Conservation (phyloP, 768 basidiomycete species). For the Boletus reticulatus region DNA sequence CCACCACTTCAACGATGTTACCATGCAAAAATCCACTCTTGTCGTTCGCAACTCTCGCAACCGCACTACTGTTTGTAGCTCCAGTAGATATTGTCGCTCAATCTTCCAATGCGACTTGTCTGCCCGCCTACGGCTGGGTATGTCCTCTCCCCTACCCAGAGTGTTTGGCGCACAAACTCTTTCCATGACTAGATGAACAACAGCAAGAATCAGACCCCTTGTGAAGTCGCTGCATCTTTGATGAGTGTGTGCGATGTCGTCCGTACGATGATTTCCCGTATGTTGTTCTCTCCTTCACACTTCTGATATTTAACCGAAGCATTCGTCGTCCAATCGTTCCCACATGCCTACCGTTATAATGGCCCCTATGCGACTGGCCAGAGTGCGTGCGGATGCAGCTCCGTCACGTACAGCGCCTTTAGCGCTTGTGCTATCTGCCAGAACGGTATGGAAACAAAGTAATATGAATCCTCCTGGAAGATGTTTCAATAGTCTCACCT, state of each 20-base stretch:
- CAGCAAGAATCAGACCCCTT: constrained; percentile 45
- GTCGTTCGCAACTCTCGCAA: too few species aligned
- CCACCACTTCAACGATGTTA: too few species aligned
- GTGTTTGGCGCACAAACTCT: neutral
- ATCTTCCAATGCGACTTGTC: neutral
- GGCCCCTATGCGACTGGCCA: constrained; percentile 24
- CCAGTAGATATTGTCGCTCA: too few species aligned
- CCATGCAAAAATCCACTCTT: too few species aligned
- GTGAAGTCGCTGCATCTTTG: constrained; percentile 42
- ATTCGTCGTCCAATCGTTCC: too few species aligned
- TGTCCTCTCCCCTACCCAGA: neutral
- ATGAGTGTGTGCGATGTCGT: constrained; percentile 41
- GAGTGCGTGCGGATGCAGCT: constrained; percentile 50
- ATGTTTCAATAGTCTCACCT: neutral
- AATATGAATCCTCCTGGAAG: constrained; percentile 1
- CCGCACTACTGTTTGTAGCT: too few species aligned
- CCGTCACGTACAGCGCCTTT: constrained; percentile 52
- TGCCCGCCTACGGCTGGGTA: neutral
- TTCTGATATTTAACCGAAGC: too few species aligned
- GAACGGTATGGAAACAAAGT: constrained; percentile 37
- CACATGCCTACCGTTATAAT: too few species aligned
- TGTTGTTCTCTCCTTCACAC: constrained; percentile 1
- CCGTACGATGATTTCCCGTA: constrained; percentile 30
- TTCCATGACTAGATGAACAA: constrained; percentile 34
- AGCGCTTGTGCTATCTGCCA: constrained; percentile 62